These are phyloP conservation scores for Cutaneotrichosporon arboriforme DNA, from an alignment of 1,284 basidiomycete genomes.

Conservation along the genomic window DNA sequence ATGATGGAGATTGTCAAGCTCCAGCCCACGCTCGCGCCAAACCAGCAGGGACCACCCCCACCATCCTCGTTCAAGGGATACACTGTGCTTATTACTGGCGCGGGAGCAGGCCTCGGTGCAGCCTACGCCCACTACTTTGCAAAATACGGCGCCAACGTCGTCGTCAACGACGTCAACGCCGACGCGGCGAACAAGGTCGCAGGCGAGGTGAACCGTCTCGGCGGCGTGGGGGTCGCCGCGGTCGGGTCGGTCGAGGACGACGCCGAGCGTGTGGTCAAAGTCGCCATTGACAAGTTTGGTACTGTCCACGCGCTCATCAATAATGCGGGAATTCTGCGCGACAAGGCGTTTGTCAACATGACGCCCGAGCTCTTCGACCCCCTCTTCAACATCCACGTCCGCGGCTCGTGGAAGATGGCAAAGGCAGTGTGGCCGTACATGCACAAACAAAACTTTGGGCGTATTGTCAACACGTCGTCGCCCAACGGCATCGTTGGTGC, in stretches of 20 bases:
- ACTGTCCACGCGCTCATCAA: constrained; percentile 83
- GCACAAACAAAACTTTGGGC: constrained; percentile 92
- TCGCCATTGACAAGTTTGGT: constrained; percentile 81
- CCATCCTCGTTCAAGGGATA: constrained; percentile 79
- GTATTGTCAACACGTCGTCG: constrained; percentile 90
- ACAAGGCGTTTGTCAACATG: constrained; percentile 86
- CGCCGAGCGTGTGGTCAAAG: constrained; percentile 83
- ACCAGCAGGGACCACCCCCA: constrained; percentile 51
- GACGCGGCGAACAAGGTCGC: constrained; percentile 78
- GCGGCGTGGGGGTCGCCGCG: constrained; percentile 81
- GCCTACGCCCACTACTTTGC: constrained; percentile 89
- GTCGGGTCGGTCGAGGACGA: constrained; percentile 78
- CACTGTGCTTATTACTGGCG: constrained; percentile 91
- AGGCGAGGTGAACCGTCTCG: constrained; percentile 76
- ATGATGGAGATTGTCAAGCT: constrained; percentile 41
- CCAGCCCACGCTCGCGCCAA: constrained; percentile 15
- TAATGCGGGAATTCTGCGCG: constrained; percentile 90
- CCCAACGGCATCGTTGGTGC: constrained; percentile 92
- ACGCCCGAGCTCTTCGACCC: constrained; percentile 90
- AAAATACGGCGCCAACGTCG: constrained; percentile 86
- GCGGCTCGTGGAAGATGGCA: constrained; percentile 73
- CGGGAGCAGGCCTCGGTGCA: constrained; percentile 86
- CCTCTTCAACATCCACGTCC: constrained; percentile 79
- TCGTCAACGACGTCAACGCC: constrained; percentile 91
- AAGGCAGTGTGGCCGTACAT: constrained; percentile 97